Base-by-base conservation (phyloP, 2,329 filamentous ascomycete species). In the Aureobasidium namibiae region DNA sequence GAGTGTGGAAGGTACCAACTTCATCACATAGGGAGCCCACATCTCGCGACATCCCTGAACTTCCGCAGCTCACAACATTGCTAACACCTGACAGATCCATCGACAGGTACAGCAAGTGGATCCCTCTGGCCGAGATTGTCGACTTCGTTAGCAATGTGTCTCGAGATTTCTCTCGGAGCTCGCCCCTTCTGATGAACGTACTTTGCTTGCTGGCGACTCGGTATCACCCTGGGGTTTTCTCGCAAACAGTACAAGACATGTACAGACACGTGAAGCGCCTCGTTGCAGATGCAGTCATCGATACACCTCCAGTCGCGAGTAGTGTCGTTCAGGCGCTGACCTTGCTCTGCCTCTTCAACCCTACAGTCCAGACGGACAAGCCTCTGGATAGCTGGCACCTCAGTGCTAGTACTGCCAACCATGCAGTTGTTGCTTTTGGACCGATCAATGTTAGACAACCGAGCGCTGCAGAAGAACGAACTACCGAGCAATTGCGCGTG, bases 311-410 rank as follows among this genome's bases (percentile, higher is more conserved):
- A 5, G 33, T 45, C 2, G 33, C 38, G 18, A 23, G 46, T 11
- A 52, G 44, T 29, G 29, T 41, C 7, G 18, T 59, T 4, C 46
- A 52, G 14, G 46, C 57, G 13, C 5, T 59, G n/a, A 42, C 46
- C 1, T 33, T 59, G 14, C 38, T 59, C 16, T 49, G 57, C 31
- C 14, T 52, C 6, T 59, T 48, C 44, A 44, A 26, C 9, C 57
- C 57, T 26, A 26, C 57, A 14, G 48, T 59, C 7, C 45, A 31
- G 13, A 59, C 46, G 10, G 45, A 48, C 14, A 52, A 52, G n/a
- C 45, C 57, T 18, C n/a, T 59, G 21, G 57, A 59, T n/a, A 52
- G 57, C 18, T 59, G 57, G 57, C 36, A 41, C 18, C 24, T 59
- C 6, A 59, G 46, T 45, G 44, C 38, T 36, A 48, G 23, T 10